Percentiles rank a stretch among this genome's conserved stretches.
Conservation (phyloP, 2,329 filamentous ascomycete species). For the Fusarium piperis region DNA sequence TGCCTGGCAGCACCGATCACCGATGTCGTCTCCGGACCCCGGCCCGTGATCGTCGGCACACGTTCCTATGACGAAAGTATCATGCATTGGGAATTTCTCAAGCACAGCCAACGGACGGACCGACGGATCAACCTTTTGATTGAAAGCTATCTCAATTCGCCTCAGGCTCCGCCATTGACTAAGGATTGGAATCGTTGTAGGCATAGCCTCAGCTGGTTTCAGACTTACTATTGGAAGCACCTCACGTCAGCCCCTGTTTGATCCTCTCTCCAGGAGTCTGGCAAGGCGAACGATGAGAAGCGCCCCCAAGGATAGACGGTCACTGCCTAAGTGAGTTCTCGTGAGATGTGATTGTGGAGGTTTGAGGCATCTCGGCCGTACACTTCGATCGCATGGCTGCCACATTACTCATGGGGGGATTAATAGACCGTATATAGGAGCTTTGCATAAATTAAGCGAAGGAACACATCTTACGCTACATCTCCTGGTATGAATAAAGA, state of each 20-base stretch:
- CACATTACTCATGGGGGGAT: background rate
- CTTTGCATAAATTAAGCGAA: background rate
- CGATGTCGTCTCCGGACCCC: background rate
- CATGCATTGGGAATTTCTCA: background rate
- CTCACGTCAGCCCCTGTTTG: background rate
- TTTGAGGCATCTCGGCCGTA: background rate
- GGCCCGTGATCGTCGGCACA: conserved; percentile 6
- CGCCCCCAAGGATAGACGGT: background rate
- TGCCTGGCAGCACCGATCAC: conserved; percentile 1
- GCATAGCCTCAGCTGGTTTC: background rate
- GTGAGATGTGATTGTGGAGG: background rate
- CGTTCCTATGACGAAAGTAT: conserved; percentile 3
- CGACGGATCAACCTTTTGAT: background rate
- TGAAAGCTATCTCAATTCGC: background rate
- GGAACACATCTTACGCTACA: background rate
- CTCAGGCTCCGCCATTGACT: background rate
- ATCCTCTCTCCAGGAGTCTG: background rate
- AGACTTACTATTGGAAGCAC: background rate
- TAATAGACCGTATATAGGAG: background rate
- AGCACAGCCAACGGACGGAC: background rate
- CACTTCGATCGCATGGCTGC: background rate
- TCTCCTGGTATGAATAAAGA: background rate
- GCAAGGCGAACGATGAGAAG: background rate
- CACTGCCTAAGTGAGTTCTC: background rate
- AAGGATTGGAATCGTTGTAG: background rate